These are phyloP conservation scores for Fusarium albosuccineum DNA, from an alignment of 2,329 filamentous ascomycete species.

Conservation along the genomic window DNA sequence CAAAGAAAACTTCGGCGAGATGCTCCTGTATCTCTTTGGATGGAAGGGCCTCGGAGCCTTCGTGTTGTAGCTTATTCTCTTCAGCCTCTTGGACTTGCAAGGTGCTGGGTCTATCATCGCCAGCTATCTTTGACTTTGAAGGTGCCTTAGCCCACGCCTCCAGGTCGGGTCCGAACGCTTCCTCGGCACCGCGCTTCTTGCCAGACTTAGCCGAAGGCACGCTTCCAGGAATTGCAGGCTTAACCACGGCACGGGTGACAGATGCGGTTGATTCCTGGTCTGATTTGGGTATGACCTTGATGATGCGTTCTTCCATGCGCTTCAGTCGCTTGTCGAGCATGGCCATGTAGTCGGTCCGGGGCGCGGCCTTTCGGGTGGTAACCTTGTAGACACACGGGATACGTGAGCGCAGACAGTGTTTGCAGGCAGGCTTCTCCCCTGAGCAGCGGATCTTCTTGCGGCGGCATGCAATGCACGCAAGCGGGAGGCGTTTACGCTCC, in stretches of 20 bases:
- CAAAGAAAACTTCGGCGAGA: conserved; percentile 93
- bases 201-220: conserved; percentile 59
- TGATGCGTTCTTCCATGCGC: conserved; percentile 97
- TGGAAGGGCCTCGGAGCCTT: conserved; percentile 86
- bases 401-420: conserved; percentile 91
- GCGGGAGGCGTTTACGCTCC: conserved; percentile 89
- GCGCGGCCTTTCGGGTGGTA: conserved; percentile 92
- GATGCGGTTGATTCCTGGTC: conserved; percentile 76
- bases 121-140: conserved; percentile 62
- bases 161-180: conserved; percentile 86
- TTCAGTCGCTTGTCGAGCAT: conserved; percentile 97
- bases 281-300: conserved; percentile 92
- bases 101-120: conserved; percentile 60
- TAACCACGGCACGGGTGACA: conserved; percentile 85
- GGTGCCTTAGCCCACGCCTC: conserved; percentile 81
- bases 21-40: conserved; percentile 92
- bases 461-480: conserved; percentile 95
- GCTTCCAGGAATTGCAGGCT: conserved; percentile 76
- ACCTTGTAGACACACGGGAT: conserved; percentile 99
- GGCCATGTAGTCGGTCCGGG: conserved; percentile 97
- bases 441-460: conserved; percentile 99
- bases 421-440: conserved; percentile 96
- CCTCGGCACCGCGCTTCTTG: conserved; percentile 87
- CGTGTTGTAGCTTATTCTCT: conserved; percentile 81
- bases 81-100: conserved; percentile 74